phyloP scores from a whole-genome alignment of 495 filamentous ascomycete species.

The Massariosphaeria phaeospora region DNA sequence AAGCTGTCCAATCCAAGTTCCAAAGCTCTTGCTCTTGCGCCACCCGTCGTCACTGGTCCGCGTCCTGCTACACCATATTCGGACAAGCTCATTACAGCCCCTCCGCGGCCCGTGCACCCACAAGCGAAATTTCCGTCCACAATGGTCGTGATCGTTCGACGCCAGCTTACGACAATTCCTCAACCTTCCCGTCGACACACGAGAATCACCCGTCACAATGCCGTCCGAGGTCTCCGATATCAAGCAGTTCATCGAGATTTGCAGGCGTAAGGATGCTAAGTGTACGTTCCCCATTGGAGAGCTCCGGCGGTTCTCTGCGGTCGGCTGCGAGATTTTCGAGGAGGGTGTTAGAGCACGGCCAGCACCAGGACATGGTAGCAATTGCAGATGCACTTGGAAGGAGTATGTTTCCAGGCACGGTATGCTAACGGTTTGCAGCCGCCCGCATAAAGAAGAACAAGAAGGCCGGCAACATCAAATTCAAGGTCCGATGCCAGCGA shows the following conservation, averaged over 20 bases:
- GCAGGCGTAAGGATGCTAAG: conserved; percentile 95
- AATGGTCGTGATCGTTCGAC: neutral
- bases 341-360: neutral
- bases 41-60: conserved; percentile 14
- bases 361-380: neutral
- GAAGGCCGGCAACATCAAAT: conserved; percentile 86
- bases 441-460: conserved; percentile 96
- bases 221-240: conserved; percentile 97
- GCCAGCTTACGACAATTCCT: conserved; percentile 2
- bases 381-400: neutral
- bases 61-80: neutral
- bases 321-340: neutral
- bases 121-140: conserved; percentile 28
- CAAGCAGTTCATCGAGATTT: conserved; percentile 99
- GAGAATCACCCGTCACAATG: conserved; percentile 56
- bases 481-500: conserved; percentile 97
- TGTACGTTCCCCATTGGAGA: conserved; percentile 56
- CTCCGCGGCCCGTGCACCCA: conserved; percentile 16
- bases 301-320: too few species aligned
- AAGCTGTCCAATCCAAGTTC: neutral
- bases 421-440: conserved; percentile 50
- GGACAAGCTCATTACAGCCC: conserved; percentile 4
- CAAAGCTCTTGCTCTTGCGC: conserved; percentile 1
- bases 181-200: neutral
- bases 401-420: neutral